These are phyloP conservation scores for Camptophora hylomeconis DNA, from an alignment of 2,329 filamentous ascomycete species.

Conservation along the genomic window DNA sequence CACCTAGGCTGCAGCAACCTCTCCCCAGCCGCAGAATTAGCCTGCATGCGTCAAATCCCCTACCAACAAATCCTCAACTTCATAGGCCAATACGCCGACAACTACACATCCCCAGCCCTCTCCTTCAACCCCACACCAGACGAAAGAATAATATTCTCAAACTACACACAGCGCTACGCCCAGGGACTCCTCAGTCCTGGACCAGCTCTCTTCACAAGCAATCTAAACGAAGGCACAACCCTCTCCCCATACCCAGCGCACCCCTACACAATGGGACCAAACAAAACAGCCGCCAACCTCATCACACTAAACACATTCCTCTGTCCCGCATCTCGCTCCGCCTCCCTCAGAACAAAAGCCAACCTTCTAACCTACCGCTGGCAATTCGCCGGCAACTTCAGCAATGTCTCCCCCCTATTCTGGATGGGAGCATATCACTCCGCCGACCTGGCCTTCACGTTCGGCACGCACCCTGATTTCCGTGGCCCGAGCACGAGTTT, in stretches of 20 bases:
- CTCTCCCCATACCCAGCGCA: slow-evolving; percentile 6
- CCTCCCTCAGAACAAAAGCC: slow-evolving; percentile 17
- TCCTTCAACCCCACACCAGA: slow-evolving; percentile 17
- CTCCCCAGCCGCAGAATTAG: slow-evolving; percentile 16
- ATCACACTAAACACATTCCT: slow-evolving; percentile 12
- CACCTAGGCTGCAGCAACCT: slow-evolving; percentile 18
- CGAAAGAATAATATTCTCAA: slow-evolving; percentile 19
- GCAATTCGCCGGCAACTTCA: slow-evolving; percentile 28
- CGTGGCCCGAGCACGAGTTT: slow-evolving; percentile 8
- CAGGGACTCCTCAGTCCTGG: slow-evolving; percentile 11
- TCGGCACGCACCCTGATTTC: slow-evolving; percentile 25
- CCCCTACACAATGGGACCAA: neutral
- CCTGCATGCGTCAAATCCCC: slow-evolving; percentile 20
- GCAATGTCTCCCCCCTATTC: slow-evolving; percentile 25
- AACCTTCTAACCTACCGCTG: slow-evolving; percentile 27
- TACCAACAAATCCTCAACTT: slow-evolving; percentile 19
- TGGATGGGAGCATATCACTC: slow-evolving; percentile 34
- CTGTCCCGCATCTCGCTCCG: slow-evolving; percentile 20
- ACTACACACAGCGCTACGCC: slow-evolving; percentile 16
- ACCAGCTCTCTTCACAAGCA: slow-evolving; percentile 11
- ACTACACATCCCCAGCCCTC: slow-evolving; percentile 10
- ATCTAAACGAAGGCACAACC: slow-evolving; percentile 11
- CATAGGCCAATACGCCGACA: slow-evolving; percentile 17
- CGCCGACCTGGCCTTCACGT: slow-evolving; percentile 25
- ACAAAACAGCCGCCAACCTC: slow-evolving; percentile 2